Evolutionary conservation across 2,329 filamentous ascomycete genomes (phyloP), one percentile per base, ranked within the genome.

Genomic region (Fusarium nanum): DNA sequence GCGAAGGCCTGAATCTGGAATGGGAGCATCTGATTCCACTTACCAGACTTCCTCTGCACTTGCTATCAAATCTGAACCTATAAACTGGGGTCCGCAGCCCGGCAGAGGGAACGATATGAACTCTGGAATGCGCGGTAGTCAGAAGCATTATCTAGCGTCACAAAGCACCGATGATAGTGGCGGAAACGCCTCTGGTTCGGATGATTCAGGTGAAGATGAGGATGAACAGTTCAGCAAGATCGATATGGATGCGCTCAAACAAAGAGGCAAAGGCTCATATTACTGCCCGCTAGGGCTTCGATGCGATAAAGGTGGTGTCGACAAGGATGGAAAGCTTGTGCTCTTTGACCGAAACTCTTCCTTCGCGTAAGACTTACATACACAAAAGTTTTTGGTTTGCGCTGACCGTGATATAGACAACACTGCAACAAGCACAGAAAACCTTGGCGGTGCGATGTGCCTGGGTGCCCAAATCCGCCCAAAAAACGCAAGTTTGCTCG

Each of bases 351-450:
- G 81, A 52, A 82, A 83, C 64, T 83, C 81, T 57, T 80, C 80
- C 57, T 82, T 81, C 73, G 77, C 76, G 78, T 81, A 77, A 60
- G 73, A 53, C 62, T 70, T 47, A 60, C 62, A 55, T 55, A 52
- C 55, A 32, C 55, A 32, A 30, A 32, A 42, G 22, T 56, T 65
- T 44, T 28, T 62, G 53, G 45, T 44, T 50, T 59, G 20, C 49
- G 67, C 73, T 75, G 57, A 75, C 64, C 53, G 49, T 42, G 48
- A 30, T 64, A 61, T 67, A 83, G 81, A 54, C 81, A 82, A 71
- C 81, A 83, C 67, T 79, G 80, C 60, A 81, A 83, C 72, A 83
- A 83, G 48, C 81, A 83, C 63, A 76, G 78, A 27, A 82, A 82
- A 64, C 81, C 81, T 18, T 82, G 79, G 78, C 78, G 78, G 23